Percentiles rank a stretch among this genome's conserved stretches.
Evolutionary conservation across 139 green algal species (phyloP).

Genomic region (Coelastrella sp.): DNA sequence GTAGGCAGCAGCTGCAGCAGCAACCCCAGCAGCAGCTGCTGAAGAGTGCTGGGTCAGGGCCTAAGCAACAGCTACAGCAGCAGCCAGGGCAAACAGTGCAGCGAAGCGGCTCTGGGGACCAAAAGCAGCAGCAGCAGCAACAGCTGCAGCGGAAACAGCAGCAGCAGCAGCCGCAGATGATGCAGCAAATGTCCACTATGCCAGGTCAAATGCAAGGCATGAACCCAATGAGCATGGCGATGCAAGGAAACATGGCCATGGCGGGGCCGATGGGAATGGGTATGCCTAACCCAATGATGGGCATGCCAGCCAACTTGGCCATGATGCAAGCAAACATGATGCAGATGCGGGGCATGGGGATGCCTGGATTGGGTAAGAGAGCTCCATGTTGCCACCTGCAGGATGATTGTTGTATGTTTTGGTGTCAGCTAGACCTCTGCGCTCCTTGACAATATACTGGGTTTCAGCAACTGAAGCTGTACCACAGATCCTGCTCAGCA

Average conservation of each 20-base stretch:
- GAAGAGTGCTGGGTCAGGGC: background rate
- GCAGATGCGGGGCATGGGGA: background rate
- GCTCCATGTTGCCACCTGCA: too few relatives aligned
- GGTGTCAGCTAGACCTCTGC: too few relatives aligned
- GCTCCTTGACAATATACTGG: too few relatives aligned
- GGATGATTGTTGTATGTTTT: too few relatives aligned
- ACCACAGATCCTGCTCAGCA: too few relatives aligned
- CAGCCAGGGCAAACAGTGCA: too few relatives aligned
- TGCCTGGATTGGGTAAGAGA: background rate
- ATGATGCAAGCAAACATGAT: background rate
- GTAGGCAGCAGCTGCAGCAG: background rate
- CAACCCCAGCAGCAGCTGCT: conserved; percentile 11
- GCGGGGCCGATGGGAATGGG: too few relatives aligned
- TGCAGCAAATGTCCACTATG: too few relatives aligned
- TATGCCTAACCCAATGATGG: background rate
- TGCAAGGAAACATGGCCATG: background rate
- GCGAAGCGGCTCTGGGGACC: background rate
- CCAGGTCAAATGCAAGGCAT: background rate
- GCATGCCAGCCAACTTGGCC: background rate
- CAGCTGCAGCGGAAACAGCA: background rate
- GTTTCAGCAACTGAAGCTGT: too few relatives aligned
- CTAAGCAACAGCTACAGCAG: background rate
- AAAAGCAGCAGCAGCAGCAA: background rate
- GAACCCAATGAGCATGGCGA: background rate
- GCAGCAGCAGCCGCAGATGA: conserved; percentile 15